Evolutionary conservation across 2,329 filamentous ascomycete species (phyloP).

Genomic region (Stemphylium lycopersici): DNA sequence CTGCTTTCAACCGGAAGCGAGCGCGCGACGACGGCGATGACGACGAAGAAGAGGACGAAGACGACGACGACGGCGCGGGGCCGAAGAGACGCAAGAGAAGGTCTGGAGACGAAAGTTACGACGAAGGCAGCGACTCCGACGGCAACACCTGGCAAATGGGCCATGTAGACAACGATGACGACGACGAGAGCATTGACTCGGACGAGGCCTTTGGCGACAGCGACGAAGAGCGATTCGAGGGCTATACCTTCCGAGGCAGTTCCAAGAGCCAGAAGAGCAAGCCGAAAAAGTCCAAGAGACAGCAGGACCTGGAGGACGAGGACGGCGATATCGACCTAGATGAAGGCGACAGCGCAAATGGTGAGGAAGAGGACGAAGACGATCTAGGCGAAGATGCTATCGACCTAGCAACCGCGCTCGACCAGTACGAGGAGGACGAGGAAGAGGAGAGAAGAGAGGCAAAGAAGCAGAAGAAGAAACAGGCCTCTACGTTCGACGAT

Average conservation of each 20-base stretch:
- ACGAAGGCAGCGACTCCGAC: conserved; percentile 81
- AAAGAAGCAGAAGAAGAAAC: conserved; percentile 46
- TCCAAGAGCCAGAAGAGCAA: conserved; percentile 58
- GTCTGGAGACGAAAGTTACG: conserved; percentile 60
- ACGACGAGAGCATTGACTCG: conserved; percentile 73
- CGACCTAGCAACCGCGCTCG: conserved; percentile 67
- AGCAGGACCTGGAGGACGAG: conserved; percentile 28
- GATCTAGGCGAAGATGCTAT: conserved; percentile 69
- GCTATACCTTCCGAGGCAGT: conserved; percentile 71
- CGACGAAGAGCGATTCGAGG: conserved; percentile 84
- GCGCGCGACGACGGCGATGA: conserved; percentile 61
- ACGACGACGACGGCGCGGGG: conserved; percentile 31
- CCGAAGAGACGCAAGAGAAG: conserved; percentile 41
- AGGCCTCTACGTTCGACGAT: conserved; percentile 52
- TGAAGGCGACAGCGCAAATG: conserved; percentile 54
- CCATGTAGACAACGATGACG: conserved; percentile 65
- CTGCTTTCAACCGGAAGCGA: conserved; percentile 48
- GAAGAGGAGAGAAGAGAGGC: conserved; percentile 35
- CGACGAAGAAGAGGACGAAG: conserved; percentile 49
- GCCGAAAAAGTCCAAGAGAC: conserved; percentile 45
- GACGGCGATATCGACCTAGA: conserved; percentile 53
- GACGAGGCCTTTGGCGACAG: conserved; percentile 88
- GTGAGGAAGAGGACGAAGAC: conserved; percentile 63
- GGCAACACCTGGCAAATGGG: conserved; percentile 87
- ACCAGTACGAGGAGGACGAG: conserved; percentile 52